These are phyloP conservation scores for Colletotrichum chrysophilum DNA, from an alignment of 2,329 filamentous ascomycete genomes.

Conservation along the genomic window DNA sequence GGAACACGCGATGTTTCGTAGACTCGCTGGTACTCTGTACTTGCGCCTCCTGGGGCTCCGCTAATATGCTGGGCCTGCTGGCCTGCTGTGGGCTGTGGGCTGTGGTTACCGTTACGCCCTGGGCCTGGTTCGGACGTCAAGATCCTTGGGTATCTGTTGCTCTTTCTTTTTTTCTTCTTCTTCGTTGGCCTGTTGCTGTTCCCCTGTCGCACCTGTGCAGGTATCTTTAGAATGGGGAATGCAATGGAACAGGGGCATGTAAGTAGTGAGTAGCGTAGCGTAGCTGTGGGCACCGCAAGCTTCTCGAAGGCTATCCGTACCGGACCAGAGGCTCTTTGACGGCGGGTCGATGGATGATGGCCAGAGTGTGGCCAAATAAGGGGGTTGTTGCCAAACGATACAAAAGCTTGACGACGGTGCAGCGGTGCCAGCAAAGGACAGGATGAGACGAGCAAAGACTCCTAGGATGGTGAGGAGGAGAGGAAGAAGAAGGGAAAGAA, in stretches of 20 bases:
- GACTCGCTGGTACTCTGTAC: constrained; percentile 13
- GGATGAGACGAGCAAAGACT: not conserved
- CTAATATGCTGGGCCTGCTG: not conserved
- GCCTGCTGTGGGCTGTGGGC: not conserved
- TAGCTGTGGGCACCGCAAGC: not conserved
- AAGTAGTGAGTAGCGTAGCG: not conserved
- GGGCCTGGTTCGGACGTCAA: constrained; percentile 4
- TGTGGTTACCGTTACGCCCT: not conserved
- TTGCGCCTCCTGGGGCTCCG: constrained; percentile 13
- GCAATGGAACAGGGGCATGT: constrained; percentile 4
- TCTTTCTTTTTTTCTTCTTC: not conserved
- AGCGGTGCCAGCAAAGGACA: not conserved
- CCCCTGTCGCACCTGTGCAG: not conserved
- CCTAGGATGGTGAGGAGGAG: not conserved
- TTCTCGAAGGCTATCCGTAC: not conserved
- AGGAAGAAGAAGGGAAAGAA: not conserved
- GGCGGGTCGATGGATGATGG: not conserved
- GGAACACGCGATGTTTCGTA: constrained; percentile 25
- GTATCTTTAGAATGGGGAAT: not conserved
- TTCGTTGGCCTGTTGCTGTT: not conserved
- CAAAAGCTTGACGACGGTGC: not conserved
- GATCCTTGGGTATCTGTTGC: not conserved
- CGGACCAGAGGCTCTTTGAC: not conserved
- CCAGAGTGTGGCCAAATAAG: not conserved
- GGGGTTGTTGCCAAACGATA: not conserved